Base-by-base conservation (phyloP, 129 eudicot genomes). In the Dittrichia graveolens region DNA sequence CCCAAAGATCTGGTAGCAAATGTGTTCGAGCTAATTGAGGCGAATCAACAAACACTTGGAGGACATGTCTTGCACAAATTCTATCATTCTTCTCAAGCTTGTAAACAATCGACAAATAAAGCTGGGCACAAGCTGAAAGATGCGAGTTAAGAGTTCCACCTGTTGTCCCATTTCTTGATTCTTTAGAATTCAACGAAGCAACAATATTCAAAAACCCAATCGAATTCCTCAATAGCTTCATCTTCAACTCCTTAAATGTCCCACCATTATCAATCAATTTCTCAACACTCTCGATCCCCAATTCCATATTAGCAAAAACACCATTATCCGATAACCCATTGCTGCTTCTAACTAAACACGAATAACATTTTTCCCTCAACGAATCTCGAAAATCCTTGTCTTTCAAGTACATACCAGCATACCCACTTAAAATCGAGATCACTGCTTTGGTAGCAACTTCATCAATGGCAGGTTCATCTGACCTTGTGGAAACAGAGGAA, bases 1-100 rank as follows among this genome's bases (percentile, higher is more conserved):
- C 91, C 96, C 96, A 90, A 79, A 90, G 83, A 12, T 90, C 96
- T 10, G 93, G 89, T 41, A 90, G 64, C 87, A 90, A 78, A 37
- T 80, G 94, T 0, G 78, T 77, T 13, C 94, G 82, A 14, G 91
- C 94, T 24, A 90, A 77, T 24, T 56, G 80, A 24, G 96, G 96
- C 7, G 94, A 81, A 71, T 87, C 94, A 40, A 77, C 72, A 43
- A 90, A 90, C n/a, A 87, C 93, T 60, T 85, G 87, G 47, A 90
- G 80, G 39, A 83, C 78, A 69, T 87, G 87, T 59, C 83, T 78
- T 0, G 96, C 91, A 49, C 88, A 85, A 7, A 83, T 79, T 38
- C 84, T 63, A 47, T 87, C 93, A 66, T 84, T 90, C 74, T 82
- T 90, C 61, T 88, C 88, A 5, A 90, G 54, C 58, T 87, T 90